phyloP scores from a whole-genome alignment of 805 yeast genomes.

The Saccharomycopsis sp. region DNA sequence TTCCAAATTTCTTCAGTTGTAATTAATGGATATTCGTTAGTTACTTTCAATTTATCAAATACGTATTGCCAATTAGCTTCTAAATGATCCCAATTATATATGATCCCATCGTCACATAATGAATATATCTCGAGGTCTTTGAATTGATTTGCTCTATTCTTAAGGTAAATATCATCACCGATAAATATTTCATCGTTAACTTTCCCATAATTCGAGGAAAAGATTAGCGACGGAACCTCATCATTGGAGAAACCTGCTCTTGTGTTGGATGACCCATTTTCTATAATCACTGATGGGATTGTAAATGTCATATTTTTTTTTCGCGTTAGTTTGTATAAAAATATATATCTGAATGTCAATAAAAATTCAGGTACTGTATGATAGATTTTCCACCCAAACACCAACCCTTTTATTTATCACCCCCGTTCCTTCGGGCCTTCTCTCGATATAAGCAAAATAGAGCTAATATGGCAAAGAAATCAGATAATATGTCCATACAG shows the following conservation, averaged over 20 bases:
- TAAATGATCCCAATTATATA: slow-evolving; percentile 69
- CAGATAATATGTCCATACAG: slow-evolving; percentile 20
- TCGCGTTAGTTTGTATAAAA: slow-evolving; percentile 1
- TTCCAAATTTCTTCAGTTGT: slow-evolving; percentile 67
- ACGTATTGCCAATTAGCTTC: slow-evolving; percentile 62
- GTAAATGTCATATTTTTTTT: slow-evolving; percentile 18
- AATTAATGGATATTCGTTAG: slow-evolving; percentile 32
- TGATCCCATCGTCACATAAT: slow-evolving; percentile 33
- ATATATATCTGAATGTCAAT: too few relatives aligned
- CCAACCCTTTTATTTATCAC: too few relatives aligned
- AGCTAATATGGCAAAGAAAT: too few relatives aligned
- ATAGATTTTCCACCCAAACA: too few relatives aligned
- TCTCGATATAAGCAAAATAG: too few relatives aligned
- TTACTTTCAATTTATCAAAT: slow-evolving; percentile 44
- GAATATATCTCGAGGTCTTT: slow-evolving; percentile 18
- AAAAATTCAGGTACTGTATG: too few relatives aligned
- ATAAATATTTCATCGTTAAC: slow-evolving; percentile 32
- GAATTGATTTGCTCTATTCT: slow-evolving; percentile 10
- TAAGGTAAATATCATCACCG: slow-evolving; percentile 41
- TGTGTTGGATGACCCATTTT: slow-evolving; percentile 56
- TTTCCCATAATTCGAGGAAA: slow-evolving; percentile 50
- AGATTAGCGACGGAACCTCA: slow-evolving; percentile 52
- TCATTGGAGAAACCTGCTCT: slow-evolving; percentile 66
- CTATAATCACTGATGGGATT: slow-evolving; percentile 61
- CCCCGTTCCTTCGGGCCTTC: too few relatives aligned